Evolutionary conservation across 2,329 filamentous ascomycete species (phyloP).

Genomic region (Curvularia sp.): DNA sequence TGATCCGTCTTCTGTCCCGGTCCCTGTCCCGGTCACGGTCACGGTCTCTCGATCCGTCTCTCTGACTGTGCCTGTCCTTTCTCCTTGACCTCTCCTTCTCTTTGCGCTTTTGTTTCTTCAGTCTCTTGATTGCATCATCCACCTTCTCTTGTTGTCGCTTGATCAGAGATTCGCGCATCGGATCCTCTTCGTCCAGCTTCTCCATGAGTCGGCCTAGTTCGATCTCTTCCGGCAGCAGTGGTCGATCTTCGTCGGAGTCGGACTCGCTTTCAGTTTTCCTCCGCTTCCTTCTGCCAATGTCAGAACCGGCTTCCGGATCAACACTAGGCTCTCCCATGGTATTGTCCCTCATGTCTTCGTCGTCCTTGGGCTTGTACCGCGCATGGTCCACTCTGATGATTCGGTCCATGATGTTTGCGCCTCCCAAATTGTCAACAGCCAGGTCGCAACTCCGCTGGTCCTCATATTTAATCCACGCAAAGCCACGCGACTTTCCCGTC

Average conservation of each 20-base stretch:
- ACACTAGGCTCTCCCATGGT: slow-evolving; percentile 58
- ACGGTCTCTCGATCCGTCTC: slow-evolving; percentile 34
- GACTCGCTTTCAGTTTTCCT: slow-evolving; percentile 54
- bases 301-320: slow-evolving; percentile 44
- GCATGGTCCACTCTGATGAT: slow-evolving; percentile 90
- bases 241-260: slow-evolving; percentile 58
- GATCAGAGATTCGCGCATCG: slow-evolving; percentile 92
- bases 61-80: slow-evolving; percentile 36
- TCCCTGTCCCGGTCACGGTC: slow-evolving; percentile 30
- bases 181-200: slow-evolving; percentile 92
- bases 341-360: slow-evolving; percentile 69
- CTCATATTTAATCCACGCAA: slow-evolving; percentile 97
- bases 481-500: slow-evolving; percentile 92
- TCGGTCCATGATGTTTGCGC: slow-evolving; percentile 80
- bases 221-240: slow-evolving; percentile 78
- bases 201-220: slow-evolving; percentile 77
- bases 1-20: slow-evolving; percentile 31
- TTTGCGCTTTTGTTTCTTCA: slow-evolving; percentile 57
- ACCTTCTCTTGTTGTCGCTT: slow-evolving; percentile 92
- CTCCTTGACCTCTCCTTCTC: slow-evolving; percentile 58
- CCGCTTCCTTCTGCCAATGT: slow-evolving; percentile 58
- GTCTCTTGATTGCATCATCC: slow-evolving; percentile 68
- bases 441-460: slow-evolving; percentile 95
- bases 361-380: slow-evolving; percentile 86
- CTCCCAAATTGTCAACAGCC: slow-evolving; percentile 93